phyloP scores from a whole-genome alignment of 139 green algal genomes.

The Chlorella ohadii region DNA sequence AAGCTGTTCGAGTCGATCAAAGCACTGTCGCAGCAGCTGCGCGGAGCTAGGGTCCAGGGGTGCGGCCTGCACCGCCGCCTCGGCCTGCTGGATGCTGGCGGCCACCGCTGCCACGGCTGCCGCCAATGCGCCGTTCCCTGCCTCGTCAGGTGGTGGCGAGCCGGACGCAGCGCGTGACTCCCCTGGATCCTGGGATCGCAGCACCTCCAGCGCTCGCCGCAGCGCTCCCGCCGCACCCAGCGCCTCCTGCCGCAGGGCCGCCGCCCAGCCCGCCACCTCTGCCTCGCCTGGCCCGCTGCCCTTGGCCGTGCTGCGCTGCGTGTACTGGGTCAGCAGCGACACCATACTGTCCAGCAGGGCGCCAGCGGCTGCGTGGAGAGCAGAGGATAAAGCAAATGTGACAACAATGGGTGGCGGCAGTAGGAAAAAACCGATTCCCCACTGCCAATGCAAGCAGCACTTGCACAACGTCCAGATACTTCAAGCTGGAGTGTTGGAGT shows the following conservation, averaged over 20 bases:
- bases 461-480: too few species aligned
- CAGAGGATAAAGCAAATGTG: too few species aligned
- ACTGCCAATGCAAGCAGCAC: too few species aligned
- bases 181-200: background rate
- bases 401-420: too few species aligned
- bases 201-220: background rate
- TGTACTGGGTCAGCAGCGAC: slow-evolving; percentile 12
- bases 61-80: background rate
- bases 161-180: background rate
- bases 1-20: background rate
- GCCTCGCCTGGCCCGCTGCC: background rate
- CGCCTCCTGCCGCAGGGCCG: slow-evolving; percentile 14
- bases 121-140: background rate
- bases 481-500: too few species aligned
- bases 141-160: too few species aligned
- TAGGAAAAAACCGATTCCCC: too few species aligned
- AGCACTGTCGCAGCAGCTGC: background rate
- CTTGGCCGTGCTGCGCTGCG: background rate
- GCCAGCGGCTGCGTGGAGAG: too few species aligned
- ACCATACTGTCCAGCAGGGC: too few species aligned
- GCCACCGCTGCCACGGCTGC: background rate
- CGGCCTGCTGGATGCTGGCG: background rate
- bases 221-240: background rate
- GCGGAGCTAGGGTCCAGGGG: background rate
- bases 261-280: slow-evolving; percentile 2